phyloP scores from a whole-genome alignment of 768 basidiomycete species.

The Leccinum barrowsii region DNA sequence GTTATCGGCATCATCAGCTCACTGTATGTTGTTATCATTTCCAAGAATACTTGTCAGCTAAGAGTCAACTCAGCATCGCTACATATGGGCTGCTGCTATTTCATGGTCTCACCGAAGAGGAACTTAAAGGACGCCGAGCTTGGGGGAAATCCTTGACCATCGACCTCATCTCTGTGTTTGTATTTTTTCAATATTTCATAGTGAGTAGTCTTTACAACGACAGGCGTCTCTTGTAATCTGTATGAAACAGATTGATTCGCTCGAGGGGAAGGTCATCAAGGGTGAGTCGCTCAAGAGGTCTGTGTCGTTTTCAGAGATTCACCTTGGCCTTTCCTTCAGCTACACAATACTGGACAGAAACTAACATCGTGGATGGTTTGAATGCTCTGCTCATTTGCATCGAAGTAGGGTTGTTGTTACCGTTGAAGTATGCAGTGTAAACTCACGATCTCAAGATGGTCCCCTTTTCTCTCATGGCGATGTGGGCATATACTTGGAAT shows the following conservation, averaged over 20 bases:
- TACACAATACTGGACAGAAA: constrained; percentile 79
- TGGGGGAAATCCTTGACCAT: no score
- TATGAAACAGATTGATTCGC: constrained; percentile 50
- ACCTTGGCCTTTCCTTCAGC: constrained; percentile 32
- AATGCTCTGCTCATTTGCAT: constrained; percentile 80
- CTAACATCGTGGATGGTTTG: constrained; percentile 81
- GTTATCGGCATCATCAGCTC: constrained; percentile 78
- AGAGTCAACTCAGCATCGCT: constrained; percentile 51
- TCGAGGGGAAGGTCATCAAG: constrained; percentile 70
- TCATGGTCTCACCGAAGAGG: constrained; percentile 76
- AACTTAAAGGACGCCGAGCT: constrained; percentile 48
- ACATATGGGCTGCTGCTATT: constrained; percentile 83
- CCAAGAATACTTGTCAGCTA: neutral
- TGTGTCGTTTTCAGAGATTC: neutral
- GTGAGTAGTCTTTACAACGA: constrained; percentile 37
- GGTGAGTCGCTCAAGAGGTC: constrained; percentile 31
- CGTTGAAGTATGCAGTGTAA: constrained; percentile 4
- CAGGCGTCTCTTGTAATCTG: neutral
- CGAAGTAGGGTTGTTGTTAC: constrained; percentile 48
- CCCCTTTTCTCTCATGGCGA: constrained; percentile 71
- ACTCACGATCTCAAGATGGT: constrained; percentile 62
- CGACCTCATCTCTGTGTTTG: constrained; percentile 48
- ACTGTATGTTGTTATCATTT: constrained; percentile 41
- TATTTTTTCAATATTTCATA: constrained; percentile 81
- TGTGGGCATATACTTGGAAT: constrained; percentile 73